phyloP scores from a whole-genome alignment of 148 eudicot genomes.

The Rhododendron vialii region DNA sequence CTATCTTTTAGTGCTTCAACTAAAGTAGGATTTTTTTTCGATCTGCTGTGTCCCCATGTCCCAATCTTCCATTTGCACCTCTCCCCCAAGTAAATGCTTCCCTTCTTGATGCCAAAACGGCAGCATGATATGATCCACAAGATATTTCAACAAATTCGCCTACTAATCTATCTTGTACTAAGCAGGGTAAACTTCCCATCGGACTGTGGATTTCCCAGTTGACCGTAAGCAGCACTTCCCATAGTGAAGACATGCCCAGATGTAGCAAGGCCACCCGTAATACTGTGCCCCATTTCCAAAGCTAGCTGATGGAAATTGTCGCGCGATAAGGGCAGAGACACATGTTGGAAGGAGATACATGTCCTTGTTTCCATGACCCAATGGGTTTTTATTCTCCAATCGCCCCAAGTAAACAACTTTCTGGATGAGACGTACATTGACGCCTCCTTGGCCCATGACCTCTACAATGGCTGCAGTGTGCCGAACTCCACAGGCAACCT shows the following conservation, averaged over 20 bases:
- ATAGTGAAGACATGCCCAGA: conserved; percentile 79
- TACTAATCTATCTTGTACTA: conserved; percentile 63
- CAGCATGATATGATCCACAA: conserved; percentile 66
- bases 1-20: conserved; percentile 66
- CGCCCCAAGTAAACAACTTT: conserved; percentile 87
- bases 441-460: conserved; percentile 29
- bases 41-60: conserved; percentile 70
- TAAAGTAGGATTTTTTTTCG: conserved; percentile 49
- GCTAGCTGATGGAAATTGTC: too few relatives aligned
- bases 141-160: conserved; percentile 77
- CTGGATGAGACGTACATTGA: conserved; percentile 34
- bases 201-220: conserved; percentile 61
- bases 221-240: conserved; percentile 64
- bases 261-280: conserved; percentile 23
- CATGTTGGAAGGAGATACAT: conserved; percentile 58
- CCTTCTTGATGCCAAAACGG: conserved; percentile 66
- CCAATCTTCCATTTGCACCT: conserved; percentile 74
- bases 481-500: too few relatives aligned
- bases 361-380: conserved; percentile 73
- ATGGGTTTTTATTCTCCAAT: conserved; percentile 62
- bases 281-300: too few relatives aligned
- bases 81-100: conserved; percentile 78
- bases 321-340: conserved; percentile 34
- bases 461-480: conserved; percentile 63
- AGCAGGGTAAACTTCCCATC: conserved; percentile 56